Evolutionary conservation across 2,329 filamentous ascomycete species (phyloP).

Genomic region (Macroventuria anomochaeta): DNA sequence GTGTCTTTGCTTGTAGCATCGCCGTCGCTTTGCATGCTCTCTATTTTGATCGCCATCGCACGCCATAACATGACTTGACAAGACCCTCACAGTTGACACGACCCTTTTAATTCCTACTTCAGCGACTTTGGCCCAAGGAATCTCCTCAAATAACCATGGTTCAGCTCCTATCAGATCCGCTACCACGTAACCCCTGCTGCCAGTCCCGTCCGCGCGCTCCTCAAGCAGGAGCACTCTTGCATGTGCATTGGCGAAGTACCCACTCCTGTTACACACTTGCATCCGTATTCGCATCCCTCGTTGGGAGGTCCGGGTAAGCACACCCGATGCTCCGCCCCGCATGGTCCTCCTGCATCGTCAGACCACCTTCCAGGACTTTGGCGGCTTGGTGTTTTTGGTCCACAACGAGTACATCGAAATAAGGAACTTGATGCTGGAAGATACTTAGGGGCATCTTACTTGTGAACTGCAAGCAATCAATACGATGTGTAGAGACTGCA

Average conservation of each 20-base stretch:
- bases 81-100: too few species aligned
- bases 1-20: conserved; percentile 14
- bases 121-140: too few species aligned
- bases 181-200: neutral
- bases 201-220: neutral
- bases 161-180: neutral
- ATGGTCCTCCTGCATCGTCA: neutral
- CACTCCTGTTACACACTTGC: neutral
- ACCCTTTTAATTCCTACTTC: too few species aligned
- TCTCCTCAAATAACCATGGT: neutral
- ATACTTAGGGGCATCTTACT: too few species aligned
- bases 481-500: too few species aligned
- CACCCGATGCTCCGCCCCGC: conserved; percentile 7
- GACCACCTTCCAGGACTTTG: neutral
- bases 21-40: neutral
- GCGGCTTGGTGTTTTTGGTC: neutral
- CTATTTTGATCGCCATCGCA: neutral
- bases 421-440: too few species aligned
- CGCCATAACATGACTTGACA: neutral
- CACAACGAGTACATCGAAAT: too few species aligned
- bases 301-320: neutral
- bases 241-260: neutral
- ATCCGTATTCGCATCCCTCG: neutral
- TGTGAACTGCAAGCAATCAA: too few species aligned
- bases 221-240: neutral